Conservation (phyloP, 768 basidiomycete genomes). For the Hygrophorus russula region DNA sequence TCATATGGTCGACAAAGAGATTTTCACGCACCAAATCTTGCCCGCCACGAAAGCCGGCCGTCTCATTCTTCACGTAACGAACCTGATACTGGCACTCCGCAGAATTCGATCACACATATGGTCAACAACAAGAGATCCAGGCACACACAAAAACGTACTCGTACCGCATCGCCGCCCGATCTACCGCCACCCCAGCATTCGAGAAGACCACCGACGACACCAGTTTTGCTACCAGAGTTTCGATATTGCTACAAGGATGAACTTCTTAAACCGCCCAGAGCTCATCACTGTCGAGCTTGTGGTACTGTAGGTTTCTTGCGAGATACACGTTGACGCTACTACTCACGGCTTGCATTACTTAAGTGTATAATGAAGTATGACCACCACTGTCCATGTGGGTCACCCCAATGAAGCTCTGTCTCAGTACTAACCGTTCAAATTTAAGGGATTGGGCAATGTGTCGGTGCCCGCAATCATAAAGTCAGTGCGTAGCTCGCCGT, state of each 20-base stretch:
- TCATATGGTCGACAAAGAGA: neutral
- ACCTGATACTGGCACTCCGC: neutral
- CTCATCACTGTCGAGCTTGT: conserved; percentile 76
- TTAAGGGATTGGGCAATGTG: conserved; percentile 87
- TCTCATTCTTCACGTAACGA: no score
- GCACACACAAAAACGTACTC: no score
- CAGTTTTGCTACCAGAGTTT: conserved; percentile 46
- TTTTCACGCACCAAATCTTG: neutral
- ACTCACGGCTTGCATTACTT: conserved; percentile 4
- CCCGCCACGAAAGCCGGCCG: no score
- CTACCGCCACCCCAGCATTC: conserved; percentile 13
- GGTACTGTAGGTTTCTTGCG: conserved; percentile 51
- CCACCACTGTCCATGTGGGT: conserved; percentile 83
- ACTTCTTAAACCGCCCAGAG: conserved; percentile 60
- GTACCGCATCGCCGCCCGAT: neutral
- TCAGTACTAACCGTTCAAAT: conserved; percentile 5
- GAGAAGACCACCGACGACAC: conserved; percentile 24
- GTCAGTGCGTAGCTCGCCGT: conserved; percentile 20
- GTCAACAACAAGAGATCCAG: no score
- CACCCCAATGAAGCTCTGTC: neutral
- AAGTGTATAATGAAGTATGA: conserved; percentile 79
- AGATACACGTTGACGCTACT: neutral
- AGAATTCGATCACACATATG: no score
- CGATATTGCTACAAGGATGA: conserved; percentile 56
- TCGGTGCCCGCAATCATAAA: conserved; percentile 88